A percentile compares a stretch with the other conserved stretches of the same genome.
Evolutionary conservation across 768 basidiomycete genomes (phyloP).

Genomic region (Boletus huronensis): DNA sequence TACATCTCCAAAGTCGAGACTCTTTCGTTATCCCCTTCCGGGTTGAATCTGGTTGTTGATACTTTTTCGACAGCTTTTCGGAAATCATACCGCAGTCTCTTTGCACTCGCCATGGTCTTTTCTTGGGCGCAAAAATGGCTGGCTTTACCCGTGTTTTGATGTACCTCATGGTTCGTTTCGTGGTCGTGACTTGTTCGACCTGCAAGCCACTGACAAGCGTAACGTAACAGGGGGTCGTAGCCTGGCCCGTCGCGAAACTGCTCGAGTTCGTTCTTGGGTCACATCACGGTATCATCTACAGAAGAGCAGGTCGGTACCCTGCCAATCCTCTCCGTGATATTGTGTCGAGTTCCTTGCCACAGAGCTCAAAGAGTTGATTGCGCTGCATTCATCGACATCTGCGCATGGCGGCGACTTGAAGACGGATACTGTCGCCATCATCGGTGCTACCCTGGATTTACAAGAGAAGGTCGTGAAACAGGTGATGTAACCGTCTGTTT

Average conservation of each 20-base stretch:
- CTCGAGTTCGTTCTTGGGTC: conserved; percentile 74
- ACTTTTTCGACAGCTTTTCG: conserved; percentile 54
- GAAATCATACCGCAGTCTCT: conserved; percentile 92
- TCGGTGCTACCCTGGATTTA: conserved; percentile 83
- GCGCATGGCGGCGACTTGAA: conserved; percentile 83
- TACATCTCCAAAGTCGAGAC: not conserved
- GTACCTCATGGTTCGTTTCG: conserved; percentile 51
- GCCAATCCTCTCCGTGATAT: not conserved
- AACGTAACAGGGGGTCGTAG: conserved; percentile 54
- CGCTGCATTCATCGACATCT: conserved; percentile 73
- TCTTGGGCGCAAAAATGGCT: conserved; percentile 86
- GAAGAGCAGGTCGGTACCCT: conserved; percentile 53
- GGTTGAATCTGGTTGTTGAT: not conserved
- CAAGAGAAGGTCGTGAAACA: conserved; percentile 82
- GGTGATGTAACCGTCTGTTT: conserved; percentile 27
- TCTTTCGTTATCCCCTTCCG: not conserved
- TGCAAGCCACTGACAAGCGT: not conserved
- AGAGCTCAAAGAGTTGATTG: conserved; percentile 88
- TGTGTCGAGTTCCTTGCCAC: not conserved
- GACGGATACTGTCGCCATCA: conserved; percentile 83
- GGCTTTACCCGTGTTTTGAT: conserved; percentile 64
- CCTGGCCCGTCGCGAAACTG: conserved; percentile 85
- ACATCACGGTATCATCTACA: conserved; percentile 90
- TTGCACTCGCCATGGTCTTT: conserved; percentile 88
- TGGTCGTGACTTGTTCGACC: not conserved